Conservation (phyloP, 129 eudicot genomes). For the Rutidosis leptorrhynchoides region DNA sequence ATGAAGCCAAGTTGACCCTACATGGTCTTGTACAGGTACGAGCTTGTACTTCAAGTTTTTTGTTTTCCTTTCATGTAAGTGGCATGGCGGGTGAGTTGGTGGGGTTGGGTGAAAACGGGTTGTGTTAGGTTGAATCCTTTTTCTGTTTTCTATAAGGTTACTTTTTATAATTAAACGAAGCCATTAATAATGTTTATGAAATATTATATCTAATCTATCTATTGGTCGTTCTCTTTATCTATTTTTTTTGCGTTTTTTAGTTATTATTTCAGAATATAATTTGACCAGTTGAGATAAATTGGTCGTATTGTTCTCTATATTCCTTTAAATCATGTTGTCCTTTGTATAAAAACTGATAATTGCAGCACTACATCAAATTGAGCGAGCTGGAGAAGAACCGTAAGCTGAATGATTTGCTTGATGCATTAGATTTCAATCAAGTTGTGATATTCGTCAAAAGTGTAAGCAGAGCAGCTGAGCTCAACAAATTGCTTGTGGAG, state of each 20-base stretch:
- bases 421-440: conserved; percentile 94
- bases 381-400: conserved; percentile 96
- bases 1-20: conserved; percentile 95
- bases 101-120: background rate
- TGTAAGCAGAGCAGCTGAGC: conserved; percentile 96
- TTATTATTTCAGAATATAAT: too few relatives aligned
- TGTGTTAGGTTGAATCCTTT: background rate
- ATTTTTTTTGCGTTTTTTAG: too few relatives aligned
- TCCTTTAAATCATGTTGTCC: background rate
- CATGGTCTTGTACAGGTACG: conserved; percentile 96
- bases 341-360: background rate
- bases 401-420: conserved; percentile 91
- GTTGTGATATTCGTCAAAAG: conserved; percentile 97
- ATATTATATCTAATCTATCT: too few relatives aligned
- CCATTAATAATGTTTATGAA: too few relatives aligned
- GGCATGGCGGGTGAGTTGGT: background rate
- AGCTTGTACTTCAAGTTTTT: background rate
- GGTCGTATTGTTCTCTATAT: background rate
- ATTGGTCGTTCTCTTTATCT: too few relatives aligned
- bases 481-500: conserved; percentile 93
- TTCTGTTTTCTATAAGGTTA: background rate
- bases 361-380: conserved; percentile 97
- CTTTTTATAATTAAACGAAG: too few relatives aligned
- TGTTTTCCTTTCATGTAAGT: background rate
- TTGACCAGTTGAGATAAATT: background rate